Conservation (phyloP, 192 early-diverging fungal species). For the Coemansia umbellata region DNA sequence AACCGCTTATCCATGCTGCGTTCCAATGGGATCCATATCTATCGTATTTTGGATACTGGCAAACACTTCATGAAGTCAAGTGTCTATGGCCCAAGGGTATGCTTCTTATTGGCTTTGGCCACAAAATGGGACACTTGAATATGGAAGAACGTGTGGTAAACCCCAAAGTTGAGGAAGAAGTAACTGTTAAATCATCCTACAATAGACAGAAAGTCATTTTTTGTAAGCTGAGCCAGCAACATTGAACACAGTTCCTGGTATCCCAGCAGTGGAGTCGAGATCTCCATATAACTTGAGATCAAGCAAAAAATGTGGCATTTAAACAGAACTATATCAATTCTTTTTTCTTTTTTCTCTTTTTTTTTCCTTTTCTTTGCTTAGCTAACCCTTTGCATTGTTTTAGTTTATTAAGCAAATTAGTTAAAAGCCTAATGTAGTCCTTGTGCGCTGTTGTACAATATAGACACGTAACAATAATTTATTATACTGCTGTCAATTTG, state of each 20-base stretch:
- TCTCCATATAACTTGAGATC: too few relatives aligned
- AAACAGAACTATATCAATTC: too few relatives aligned
- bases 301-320: too few relatives aligned
- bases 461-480: too few relatives aligned
- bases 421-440: too few relatives aligned
- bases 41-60: slow-evolving; percentile 72
- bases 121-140: slow-evolving; percentile 66
- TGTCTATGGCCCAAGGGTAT: slow-evolving; percentile 51
- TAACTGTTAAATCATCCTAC: slow-evolving; percentile 65
- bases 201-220: slow-evolving; percentile 65
- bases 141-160: slow-evolving; percentile 52
- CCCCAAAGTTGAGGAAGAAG: slow-evolving; percentile 49
- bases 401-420: too few relatives aligned
- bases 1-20: slow-evolving; percentile 70
- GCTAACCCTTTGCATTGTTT: too few relatives aligned
- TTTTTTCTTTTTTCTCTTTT: neutral
- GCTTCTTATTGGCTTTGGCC: slow-evolving; percentile 72
- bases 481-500: too few relatives aligned
- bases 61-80: slow-evolving; percentile 60
- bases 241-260: too few relatives aligned
- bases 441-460: too few relatives aligned
- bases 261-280: too few relatives aligned
- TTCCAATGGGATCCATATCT: slow-evolving; percentile 59
- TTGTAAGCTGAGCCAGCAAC: too few relatives aligned
- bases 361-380: neutral